Evolutionary conservation across 2,329 filamentous ascomycete species (phyloP).

Genomic region (Cadophora malorum): DNA sequence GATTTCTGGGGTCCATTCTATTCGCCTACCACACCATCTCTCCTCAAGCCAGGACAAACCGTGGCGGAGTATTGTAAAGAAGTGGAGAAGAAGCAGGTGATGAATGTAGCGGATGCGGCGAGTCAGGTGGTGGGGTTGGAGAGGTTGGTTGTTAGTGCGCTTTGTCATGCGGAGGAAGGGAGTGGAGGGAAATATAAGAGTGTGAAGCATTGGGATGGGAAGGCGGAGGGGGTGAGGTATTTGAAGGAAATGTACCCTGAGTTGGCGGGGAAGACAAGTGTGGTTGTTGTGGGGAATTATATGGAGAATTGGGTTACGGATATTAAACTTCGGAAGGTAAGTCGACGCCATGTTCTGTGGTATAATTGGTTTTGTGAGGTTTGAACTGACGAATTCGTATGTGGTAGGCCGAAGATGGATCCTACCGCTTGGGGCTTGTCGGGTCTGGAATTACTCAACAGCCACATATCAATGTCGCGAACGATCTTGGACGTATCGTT

Average conservation of each 20-base stretch:
- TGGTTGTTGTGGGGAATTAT: conserved; percentile 45
- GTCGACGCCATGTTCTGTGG: background rate
- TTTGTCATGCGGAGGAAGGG: conserved; percentile 47
- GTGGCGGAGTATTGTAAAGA: conserved; percentile 40
- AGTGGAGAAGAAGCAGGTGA: conserved; percentile 48
- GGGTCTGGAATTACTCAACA: conserved; percentile 36
- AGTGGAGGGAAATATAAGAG: conserved; percentile 50
- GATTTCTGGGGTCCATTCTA: conserved; percentile 41
- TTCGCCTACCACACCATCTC: conserved; percentile 31
- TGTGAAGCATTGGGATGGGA: conserved; percentile 50
- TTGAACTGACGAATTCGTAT: conserved; percentile 1
- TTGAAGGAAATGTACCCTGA: conserved; percentile 39
- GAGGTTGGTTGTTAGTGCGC: conserved; percentile 48
- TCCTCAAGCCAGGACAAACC: conserved; percentile 32
- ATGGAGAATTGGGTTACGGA: conserved; percentile 35
- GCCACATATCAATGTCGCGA: conserved; percentile 30
- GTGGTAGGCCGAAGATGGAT: conserved; percentile 33
- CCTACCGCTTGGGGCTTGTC: conserved; percentile 37
- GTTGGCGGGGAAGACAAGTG: conserved; percentile 43
- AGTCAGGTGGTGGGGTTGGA: conserved; percentile 45
- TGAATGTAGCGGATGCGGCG: conserved; percentile 48
- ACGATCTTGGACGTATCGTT: conserved; percentile 35
- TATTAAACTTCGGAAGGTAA: conserved; percentile 30
- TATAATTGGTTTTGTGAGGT: background rate
- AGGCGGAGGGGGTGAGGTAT: conserved; percentile 44